Evolutionary conservation across 176 grass and related monocot genomes (phyloP), one percentile per base, ranked within the genome.

Genomic region (Aegilops tauschii): DNA sequence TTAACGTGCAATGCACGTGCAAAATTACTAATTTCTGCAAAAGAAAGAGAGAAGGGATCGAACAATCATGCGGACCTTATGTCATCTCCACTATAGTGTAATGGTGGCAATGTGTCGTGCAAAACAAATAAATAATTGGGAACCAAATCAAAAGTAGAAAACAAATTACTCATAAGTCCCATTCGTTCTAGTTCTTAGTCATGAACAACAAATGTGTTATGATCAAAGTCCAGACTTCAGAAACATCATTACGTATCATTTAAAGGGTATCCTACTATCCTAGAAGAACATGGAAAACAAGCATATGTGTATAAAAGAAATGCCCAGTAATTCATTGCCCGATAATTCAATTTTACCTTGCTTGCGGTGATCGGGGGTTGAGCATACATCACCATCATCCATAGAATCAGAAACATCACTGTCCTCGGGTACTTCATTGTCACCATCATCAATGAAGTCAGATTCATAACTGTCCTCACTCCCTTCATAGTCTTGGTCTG

Each of bases 371-470:
- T 40, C 23, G 11, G 87, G 89, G 54, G 39, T 9, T 49, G 82
- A 63, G 56, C 29, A 86, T 71, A 84, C 31, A 84, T 87, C 93
- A 85, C n/a, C 87, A 61, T 95, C 89, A 90, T 93, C 86, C 47
- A 91, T 91, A 83, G 84, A 90, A 34, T 93, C 86, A 77, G 91
- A 93, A 70, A 89, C 80, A 49, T 86, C 89, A 50, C 88, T 83
- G 45, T 90, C 85, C 69, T 93, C 89, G 6, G 77, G 21, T 23
- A 31, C 27, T 21, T 49, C 25, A 80, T 79, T 63, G 1, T 90
- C 96, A 84, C 65, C 88, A 70, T 98, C 96, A 92, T 98, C 90
- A 85, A 98, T 98, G 34, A 98, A 98, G 28, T 96, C 96, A 82
- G 93, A 96, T 78, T 98, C 96, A 72, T 98, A 98, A 31, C 95